Evolutionary conservation across 1,284 basidiomycete genomes (phyloP), one percentile per base, ranked within the genome.

Genomic region (Cryptococcus deneoformans): DNA sequence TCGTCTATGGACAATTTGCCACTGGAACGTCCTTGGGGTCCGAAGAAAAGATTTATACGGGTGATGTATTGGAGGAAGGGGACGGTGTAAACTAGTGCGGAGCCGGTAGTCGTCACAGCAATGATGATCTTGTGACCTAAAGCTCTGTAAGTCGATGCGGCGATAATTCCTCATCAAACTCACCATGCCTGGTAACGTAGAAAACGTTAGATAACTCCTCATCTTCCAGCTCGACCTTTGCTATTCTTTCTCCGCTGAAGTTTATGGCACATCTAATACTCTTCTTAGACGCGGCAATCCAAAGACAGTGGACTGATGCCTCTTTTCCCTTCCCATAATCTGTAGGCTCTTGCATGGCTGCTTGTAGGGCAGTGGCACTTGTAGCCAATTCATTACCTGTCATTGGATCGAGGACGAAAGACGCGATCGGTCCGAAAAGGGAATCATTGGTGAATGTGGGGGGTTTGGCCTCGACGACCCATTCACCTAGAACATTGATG

Each of bases 41-140:
- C 72, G 38, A 71, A 72, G 59, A 62, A 73, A 7, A 78, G 61
- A 49, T 73, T 69, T 37, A 74, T 52, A 11, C 69, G 60, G 1
- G 73, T 75, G 50, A 79, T 72, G 38, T 62, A 71, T 52, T 77
- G 68, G 20, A 79, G 62, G 63, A 81, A 79, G 71, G 89, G 89
- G 8, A 90, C 77, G 0, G 87, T 85, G 76, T 89, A 90, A 10
- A 86, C 79, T 6, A 86, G 73, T 0, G 79, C 83, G 29, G 83
- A 80, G 6, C 77, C 76, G 6, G 81, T 65, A 52, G 83, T 83
- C 0, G 86, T 87, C 61, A 87, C 82, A 12, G 83, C 84, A 12
- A 87, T 83, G 16, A 91, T 73, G 0, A 84, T 85, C 61, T 80
- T 71, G 50, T 74, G 66, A 12, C 73, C 77, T 78, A 54, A 38